phyloP scores from a whole-genome alignment of 2,329 filamentous ascomycete genomes.

The Exophiala sp. region DNA sequence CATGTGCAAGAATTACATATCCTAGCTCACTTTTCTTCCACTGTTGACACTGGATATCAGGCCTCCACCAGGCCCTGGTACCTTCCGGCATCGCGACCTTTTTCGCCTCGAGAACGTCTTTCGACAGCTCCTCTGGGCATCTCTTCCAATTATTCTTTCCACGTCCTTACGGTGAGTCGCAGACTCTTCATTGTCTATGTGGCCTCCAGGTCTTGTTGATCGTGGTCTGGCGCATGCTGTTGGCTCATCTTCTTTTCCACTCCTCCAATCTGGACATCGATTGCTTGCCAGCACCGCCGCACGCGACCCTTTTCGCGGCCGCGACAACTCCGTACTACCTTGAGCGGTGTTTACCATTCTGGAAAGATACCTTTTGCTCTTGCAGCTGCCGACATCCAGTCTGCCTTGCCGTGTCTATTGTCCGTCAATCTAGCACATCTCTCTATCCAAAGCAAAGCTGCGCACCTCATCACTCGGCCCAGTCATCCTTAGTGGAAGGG shows the following conservation, averaged over 20 bases:
- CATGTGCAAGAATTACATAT: conserved; percentile 5
- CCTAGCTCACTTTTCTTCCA: conserved; percentile 4
- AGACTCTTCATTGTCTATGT: conserved; percentile 3
- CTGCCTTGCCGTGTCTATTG: conserved; percentile 17
- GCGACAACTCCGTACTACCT: conserved; percentile 16
- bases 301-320: conserved; percentile 20
- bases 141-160: conserved; percentile 20
- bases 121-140: neutral
- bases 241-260: conserved; percentile 1
- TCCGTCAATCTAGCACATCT: neutral
- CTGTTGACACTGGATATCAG: conserved; percentile 11
- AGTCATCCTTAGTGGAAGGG: conserved; percentile 11
- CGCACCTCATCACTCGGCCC: conserved; percentile 2
- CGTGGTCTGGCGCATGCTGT: conserved; percentile 8
- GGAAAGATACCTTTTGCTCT: conserved; percentile 1
- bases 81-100: conserved; percentile 13
- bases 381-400: conserved; percentile 3
- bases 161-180: conserved; percentile 12
- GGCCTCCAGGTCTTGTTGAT: conserved; percentile 2
- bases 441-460: neutral
- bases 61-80: conserved; percentile 14
- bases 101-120: conserved; percentile 8
- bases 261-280: conserved; percentile 7
- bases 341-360: conserved; percentile 1
- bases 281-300: conserved; percentile 17